A percentile compares a stretch with the other conserved stretches of the same genome.
These are phyloP conservation scores for Aspergillus neotritici DNA, from an alignment of 2,329 filamentous ascomycete genomes.

Conservation along the genomic window DNA sequence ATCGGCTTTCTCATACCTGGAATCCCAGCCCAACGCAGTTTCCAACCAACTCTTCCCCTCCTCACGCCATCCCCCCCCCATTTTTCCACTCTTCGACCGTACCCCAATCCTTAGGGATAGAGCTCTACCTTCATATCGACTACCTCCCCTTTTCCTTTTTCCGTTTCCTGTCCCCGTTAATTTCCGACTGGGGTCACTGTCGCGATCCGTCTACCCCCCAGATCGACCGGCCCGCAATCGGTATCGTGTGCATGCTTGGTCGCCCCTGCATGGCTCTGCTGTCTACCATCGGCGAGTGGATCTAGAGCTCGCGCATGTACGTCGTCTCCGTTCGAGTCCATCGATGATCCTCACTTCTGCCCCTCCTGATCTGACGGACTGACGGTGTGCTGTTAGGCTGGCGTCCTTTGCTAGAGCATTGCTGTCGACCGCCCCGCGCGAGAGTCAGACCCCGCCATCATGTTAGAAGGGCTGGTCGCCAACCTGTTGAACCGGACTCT, in stretches of 20 bases:
- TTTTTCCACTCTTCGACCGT: too few species aligned
- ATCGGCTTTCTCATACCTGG: too few species aligned
- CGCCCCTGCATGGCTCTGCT: constrained; percentile 26
- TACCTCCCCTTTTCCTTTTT: constrained; percentile 7
- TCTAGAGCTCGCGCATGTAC: constrained; percentile 16
- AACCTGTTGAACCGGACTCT: constrained; percentile 97
- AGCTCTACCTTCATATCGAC: background rate
- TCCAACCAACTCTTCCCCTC: constrained; percentile 15
- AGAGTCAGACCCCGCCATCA: constrained; percentile 61
- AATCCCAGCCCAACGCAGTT: background rate
- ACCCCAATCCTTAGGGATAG: too few species aligned
- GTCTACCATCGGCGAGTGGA: constrained; percentile 16
- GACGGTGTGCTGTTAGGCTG: constrained; percentile 3
- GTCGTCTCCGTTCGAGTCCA: too few species aligned
- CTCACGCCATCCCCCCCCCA: too few species aligned
- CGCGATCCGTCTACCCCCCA: constrained; percentile 11
- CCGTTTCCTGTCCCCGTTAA: background rate
- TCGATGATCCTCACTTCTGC: too few species aligned
- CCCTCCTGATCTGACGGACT: too few species aligned
- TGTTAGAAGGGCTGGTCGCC: constrained; percentile 96
- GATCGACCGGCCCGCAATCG: constrained; percentile 17
- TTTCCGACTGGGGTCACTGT: background rate
- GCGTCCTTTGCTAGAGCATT: constrained; percentile 1
- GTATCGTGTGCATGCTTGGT: constrained; percentile 24
- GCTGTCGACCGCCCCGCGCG: constrained; percentile 35